Percentiles rank a stretch among this genome's conserved stretches.
Evolutionary conservation across 441 rosid species (phyloP).

Genomic region (Isatis lusitanica): DNA sequence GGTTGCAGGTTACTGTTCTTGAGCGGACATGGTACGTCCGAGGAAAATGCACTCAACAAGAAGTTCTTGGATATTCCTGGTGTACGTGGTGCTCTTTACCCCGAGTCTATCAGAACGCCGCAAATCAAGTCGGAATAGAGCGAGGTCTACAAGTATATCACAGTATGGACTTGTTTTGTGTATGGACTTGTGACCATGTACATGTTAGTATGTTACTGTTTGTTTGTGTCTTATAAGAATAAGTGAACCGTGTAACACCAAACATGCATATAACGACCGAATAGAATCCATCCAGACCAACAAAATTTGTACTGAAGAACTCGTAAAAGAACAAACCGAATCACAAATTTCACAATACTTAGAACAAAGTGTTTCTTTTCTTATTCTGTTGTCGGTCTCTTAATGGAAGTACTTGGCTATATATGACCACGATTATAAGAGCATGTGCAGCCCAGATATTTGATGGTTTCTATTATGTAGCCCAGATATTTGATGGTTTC

Average conservation of each 20-base stretch:
- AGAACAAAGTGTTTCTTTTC: no score
- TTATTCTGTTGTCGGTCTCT: no score
- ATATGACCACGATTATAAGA: no score
- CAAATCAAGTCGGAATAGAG: conserved; percentile 41
- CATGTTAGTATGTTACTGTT: neutral
- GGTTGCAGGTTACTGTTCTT: conserved; percentile 19
- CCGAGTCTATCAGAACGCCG: conserved; percentile 24
- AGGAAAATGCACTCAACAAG: conserved; percentile 37
- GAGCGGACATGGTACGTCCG: conserved; percentile 14
- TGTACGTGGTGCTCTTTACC: conserved; percentile 36
- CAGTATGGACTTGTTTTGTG: neutral
- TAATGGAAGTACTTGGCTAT: no score
- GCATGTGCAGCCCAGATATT: no score
- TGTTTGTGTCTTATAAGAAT: neutral
- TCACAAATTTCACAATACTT: no score
- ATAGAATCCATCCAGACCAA: neutral
- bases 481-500: no score
- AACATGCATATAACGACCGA: neutral
- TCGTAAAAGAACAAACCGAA: no score
- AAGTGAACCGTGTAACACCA: neutral
- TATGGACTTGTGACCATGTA: conserved; percentile 5
- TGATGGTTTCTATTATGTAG: no score
- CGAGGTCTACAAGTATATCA: neutral
- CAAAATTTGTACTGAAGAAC: neutral
- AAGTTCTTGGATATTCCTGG: conserved; percentile 44